A percentile compares a stretch with the other conserved stretches of the same genome.
These are phyloP conservation scores for Aspergillus niger DNA, from an alignment of 2,329 filamentous ascomycete genomes.

Conservation along the genomic window DNA sequence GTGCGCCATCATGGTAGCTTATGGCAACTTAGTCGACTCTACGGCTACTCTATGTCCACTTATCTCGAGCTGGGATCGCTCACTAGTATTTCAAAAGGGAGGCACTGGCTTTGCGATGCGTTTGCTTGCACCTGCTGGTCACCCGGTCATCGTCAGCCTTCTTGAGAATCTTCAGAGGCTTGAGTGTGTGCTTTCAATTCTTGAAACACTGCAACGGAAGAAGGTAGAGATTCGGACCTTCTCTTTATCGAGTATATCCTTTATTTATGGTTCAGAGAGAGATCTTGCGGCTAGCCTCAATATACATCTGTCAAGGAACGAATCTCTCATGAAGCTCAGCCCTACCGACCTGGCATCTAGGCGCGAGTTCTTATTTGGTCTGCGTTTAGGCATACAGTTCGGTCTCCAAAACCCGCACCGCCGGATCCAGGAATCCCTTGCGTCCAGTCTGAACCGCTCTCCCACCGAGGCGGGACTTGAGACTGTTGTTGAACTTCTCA, in stretches of 20 bases:
- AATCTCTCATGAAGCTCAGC: slow-evolving; percentile 23
- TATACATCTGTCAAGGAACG: slow-evolving; percentile 30
- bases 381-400: slow-evolving; percentile 38
- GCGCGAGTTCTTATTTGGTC: slow-evolving; percentile 28
- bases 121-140: slow-evolving; percentile 38
- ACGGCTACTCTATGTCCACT: slow-evolving; percentile 31
- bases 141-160: slow-evolving; percentile 37
- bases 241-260: slow-evolving; percentile 39
- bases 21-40: slow-evolving; percentile 34
- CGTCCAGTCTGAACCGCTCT: slow-evolving; percentile 37
- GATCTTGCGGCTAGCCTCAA: slow-evolving; percentile 35
- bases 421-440: slow-evolving; percentile 43
- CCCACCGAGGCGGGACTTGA: slow-evolving; percentile 34
- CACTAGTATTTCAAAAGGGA: slow-evolving; percentile 36
- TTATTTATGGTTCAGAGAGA: slow-evolving; percentile 35
- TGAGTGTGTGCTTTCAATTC: slow-evolving; percentile 39
- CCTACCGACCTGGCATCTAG: slow-evolving; percentile 25
- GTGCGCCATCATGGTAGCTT: slow-evolving; percentile 38
- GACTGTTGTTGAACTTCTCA: slow-evolving; percentile 34
- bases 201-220: slow-evolving; percentile 37
- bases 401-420: slow-evolving; percentile 41
- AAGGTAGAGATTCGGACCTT: slow-evolving; percentile 35
- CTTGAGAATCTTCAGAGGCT: slow-evolving; percentile 42
- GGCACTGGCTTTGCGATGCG: slow-evolving; percentile 42
- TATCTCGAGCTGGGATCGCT: slow-evolving; percentile 31